Percentiles rank a stretch among this genome's conserved stretches.
phyloP scores from a whole-genome alignment of 2,329 filamentous ascomycete genomes.

The Ceratocystis ficicola region DNA sequence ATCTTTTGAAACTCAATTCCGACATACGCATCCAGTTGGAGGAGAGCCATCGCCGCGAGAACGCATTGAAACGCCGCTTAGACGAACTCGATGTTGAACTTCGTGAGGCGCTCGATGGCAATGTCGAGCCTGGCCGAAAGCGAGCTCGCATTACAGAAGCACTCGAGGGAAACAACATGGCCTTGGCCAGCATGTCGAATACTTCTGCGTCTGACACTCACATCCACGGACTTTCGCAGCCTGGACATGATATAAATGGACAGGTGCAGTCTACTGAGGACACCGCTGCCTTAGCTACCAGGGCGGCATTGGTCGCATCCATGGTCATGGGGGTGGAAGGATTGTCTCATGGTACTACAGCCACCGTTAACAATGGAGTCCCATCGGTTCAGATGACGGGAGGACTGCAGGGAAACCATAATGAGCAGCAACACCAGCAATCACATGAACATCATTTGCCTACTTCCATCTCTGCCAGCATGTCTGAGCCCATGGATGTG shows the following conservation, averaged over 20 bases:
- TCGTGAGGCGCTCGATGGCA: slow-evolving; percentile 28
- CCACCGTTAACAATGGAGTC: slow-evolving; percentile 3
- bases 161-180: slow-evolving; percentile 30
- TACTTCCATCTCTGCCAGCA: neutral
- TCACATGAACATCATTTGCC: slow-evolving; percentile 1
- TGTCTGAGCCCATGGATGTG: slow-evolving; percentile 16
- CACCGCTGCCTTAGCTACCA: slow-evolving; percentile 5
- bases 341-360: neutral
- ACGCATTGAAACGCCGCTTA: slow-evolving; percentile 68
- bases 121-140: slow-evolving; percentile 18
- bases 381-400: slow-evolving; percentile 17
- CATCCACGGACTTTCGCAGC: slow-evolving; percentile 8
- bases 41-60: slow-evolving; percentile 65
- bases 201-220: slow-evolving; percentile 29
- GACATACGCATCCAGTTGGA: slow-evolving; percentile 54
- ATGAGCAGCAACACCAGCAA: slow-evolving; percentile 2
- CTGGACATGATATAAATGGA: neutral
- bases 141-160: slow-evolving; percentile 25
- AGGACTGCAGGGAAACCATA: slow-evolving; percentile 11
- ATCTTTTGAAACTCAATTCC: slow-evolving; percentile 32
- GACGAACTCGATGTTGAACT: slow-evolving; percentile 60
- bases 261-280: slow-evolving; percentile 11
- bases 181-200: slow-evolving; percentile 28
- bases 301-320: slow-evolving; percentile 17
- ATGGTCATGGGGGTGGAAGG: slow-evolving; percentile 18